phyloP scores from a whole-genome alignment of 2,329 filamentous ascomycete species.

The Pseudopithomyces chartarum region DNA sequence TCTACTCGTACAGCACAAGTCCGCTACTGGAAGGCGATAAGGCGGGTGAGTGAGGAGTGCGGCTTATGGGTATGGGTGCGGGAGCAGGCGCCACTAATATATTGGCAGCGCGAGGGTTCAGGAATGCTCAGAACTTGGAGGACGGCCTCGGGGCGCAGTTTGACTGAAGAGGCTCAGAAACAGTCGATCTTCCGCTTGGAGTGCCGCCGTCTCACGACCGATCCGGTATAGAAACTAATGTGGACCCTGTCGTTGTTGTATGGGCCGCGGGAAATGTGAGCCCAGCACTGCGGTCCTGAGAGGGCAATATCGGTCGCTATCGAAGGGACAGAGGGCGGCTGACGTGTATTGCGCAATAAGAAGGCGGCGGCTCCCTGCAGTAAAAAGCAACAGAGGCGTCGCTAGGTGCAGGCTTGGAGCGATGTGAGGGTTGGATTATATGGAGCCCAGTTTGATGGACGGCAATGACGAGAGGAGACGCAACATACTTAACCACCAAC shows the following conservation, averaged over 20 bases:
- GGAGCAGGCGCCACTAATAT: slow-evolving; percentile 33
- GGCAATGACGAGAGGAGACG: slow-evolving; percentile 1
- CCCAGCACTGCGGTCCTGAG: slow-evolving; percentile 18
- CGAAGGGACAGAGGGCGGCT: slow-evolving; percentile 29
- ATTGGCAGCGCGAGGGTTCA: slow-evolving; percentile 37
- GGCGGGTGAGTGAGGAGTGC: slow-evolving; percentile 13
- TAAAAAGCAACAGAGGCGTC: background rate
- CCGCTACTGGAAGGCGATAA: background rate
- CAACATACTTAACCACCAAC: background rate
- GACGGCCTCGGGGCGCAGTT: slow-evolving; percentile 27
- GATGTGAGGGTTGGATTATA: slow-evolving; percentile 6
- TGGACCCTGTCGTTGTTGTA: slow-evolving; percentile 32
- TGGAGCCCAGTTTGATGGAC: slow-evolving; percentile 9
- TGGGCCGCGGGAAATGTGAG: slow-evolving; percentile 16
- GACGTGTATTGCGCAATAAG: slow-evolving; percentile 8
- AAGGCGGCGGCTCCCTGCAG: background rate
- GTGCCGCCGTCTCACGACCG: slow-evolving; percentile 30
- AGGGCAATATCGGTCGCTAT: slow-evolving; percentile 25
- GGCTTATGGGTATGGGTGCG: slow-evolving; percentile 24
- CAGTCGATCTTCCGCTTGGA: slow-evolving; percentile 39
- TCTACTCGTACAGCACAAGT: background rate
- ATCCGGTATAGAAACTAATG: slow-evolving; percentile 28
- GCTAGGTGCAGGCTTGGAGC: slow-evolving; percentile 1
- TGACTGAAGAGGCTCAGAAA: slow-evolving; percentile 37
- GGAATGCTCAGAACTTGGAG: slow-evolving; percentile 32